A percentile compares a stretch with the other conserved stretches of the same genome.
Conservation (phyloP, 345 rosid species). For the Laguncularia racemosa region DNA sequence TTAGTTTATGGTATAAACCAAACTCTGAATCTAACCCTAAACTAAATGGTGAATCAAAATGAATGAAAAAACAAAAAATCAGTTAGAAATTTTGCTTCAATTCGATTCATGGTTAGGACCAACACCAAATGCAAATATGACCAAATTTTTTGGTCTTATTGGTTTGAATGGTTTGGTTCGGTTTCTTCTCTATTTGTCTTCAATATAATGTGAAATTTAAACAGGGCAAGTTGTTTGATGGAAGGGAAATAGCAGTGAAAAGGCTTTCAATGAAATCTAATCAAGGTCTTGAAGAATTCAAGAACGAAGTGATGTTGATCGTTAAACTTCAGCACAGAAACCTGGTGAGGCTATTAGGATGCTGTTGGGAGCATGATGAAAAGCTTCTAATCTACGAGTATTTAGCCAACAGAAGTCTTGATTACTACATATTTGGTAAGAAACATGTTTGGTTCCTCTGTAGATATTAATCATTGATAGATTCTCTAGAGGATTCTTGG, state of each 20-base stretch:
- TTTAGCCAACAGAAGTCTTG: too few relatives aligned
- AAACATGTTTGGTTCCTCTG: too few relatives aligned
- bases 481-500: too few relatives aligned
- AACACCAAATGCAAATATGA: neutral
- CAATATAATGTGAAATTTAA: neutral
- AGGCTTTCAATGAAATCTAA: neutral
- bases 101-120: too few relatives aligned
- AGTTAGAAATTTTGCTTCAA: too few relatives aligned
- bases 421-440: too few relatives aligned
- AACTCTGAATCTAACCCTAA: too few relatives aligned
- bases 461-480: too few relatives aligned
- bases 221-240: neutral
- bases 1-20: too few relatives aligned
- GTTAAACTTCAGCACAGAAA: constrained; percentile 3
- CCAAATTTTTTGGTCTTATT: neutral
- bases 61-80: too few relatives aligned
- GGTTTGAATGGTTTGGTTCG: neutral
- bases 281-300: neutral
- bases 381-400: neutral
- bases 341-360: neutral
- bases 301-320: neutral
- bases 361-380: neutral
- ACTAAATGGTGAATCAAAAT: too few relatives aligned
- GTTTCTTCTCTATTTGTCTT: neutral
- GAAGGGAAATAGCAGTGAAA: constrained; percentile 4